phyloP scores from a whole-genome alignment of 805 yeast genomes.

The Crinitomyces ghanaensis region DNA sequence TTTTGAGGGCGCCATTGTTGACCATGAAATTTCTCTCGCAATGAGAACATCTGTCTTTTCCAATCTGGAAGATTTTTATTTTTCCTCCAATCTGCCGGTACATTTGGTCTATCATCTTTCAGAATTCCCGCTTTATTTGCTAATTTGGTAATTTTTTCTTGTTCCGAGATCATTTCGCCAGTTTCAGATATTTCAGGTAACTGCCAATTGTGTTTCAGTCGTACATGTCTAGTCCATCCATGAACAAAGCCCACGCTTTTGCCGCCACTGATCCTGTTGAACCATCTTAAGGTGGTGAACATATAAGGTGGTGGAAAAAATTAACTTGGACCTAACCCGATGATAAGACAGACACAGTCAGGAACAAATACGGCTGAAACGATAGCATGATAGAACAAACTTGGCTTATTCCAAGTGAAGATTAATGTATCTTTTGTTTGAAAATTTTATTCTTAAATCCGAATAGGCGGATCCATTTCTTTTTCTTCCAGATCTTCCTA shows the following conservation, averaged over 20 bases:
- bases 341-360: no score
- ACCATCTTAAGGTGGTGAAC: not conserved
- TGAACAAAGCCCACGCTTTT: not conserved
- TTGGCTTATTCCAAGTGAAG: no score
- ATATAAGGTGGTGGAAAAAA: not conserved
- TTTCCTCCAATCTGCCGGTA: slow-evolving; percentile 39
- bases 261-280: not conserved
- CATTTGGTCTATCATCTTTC: slow-evolving; percentile 16
- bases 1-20: slow-evolving; percentile 56
- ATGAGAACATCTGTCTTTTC: slow-evolving; percentile 55
- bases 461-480: no score
- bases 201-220: slow-evolving; percentile 24
- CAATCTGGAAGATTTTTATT: slow-evolving; percentile 44
- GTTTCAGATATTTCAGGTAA: slow-evolving; percentile 27
- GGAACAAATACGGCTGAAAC: no score
- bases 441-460: no score
- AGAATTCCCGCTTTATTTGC: slow-evolving; percentile 12
- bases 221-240: not conserved
- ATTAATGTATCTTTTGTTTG: no score
- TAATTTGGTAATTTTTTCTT: slow-evolving; percentile 17
- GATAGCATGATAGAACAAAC: not conserved
- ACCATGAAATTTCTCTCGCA: slow-evolving; percentile 48
- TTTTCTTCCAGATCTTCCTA: no score
- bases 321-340: no score
- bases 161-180: slow-evolving; percentile 11